Base-by-base conservation (phyloP, 169 alveolate species). In the Blepharisma undulans region DNA sequence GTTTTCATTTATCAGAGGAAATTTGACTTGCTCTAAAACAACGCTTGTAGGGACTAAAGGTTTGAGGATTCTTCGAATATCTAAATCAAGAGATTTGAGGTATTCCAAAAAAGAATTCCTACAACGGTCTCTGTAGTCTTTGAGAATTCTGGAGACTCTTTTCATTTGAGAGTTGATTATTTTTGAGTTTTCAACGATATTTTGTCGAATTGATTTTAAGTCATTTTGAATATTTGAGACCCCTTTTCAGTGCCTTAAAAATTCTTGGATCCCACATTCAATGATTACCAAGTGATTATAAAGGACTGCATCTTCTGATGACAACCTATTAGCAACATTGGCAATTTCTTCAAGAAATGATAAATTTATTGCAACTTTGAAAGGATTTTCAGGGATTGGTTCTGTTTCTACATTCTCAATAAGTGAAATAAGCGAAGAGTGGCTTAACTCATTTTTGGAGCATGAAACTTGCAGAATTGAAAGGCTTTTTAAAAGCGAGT, bases 61-160 rank as follows among this genome's bases (percentile, higher is more conserved):
- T 21, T 79, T 79, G 18, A 79, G 34, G 34, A 30, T 30, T 79
- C 34, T 30, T 32, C 87, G 29, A 25, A 79, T 7, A 12, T 79
- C 87, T 33, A 79, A 30, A 79, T 79, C 87, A 32, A 79, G 29
- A 14, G 10, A 29, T 79, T 33, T 29, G 7, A 79, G 66, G 19
- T 79, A 79, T 4, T 79, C 87, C 7, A 79, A n/a, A 25, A 79
- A 25, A 6, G 29, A n/a, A 29, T 4, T 5, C 34, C 48, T 33
- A 21, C 87, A 79, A 22, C 87, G 29, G 29, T 79, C 87, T 79
- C 87, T 79, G 27, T 79, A 79, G 8, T 79, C 87, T n/a, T 25
- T n/a, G 48, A 79, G 34, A 12, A 79, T 32, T 21, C 61, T 25
- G 7, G 30, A 12, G 18, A 79, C 60, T 12, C 66, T 25, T 79